Conservation (phyloP, 768 basidiomycete species). For the Tulasnella sp. region DNA sequence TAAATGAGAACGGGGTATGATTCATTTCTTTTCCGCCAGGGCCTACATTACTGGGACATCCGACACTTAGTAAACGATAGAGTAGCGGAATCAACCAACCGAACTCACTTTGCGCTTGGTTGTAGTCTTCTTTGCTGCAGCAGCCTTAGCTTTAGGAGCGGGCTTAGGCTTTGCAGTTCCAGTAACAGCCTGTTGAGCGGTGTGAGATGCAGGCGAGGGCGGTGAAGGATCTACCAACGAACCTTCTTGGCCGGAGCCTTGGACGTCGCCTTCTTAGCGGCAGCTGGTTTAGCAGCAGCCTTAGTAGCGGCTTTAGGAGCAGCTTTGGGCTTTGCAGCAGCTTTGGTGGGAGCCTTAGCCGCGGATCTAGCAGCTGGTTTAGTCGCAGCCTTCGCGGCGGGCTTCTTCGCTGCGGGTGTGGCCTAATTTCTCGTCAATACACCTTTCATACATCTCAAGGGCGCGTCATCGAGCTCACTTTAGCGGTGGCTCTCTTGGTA, state of each 20-base stretch:
- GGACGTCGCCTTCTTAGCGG: constrained; percentile 12
- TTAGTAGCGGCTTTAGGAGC: constrained; percentile 5
- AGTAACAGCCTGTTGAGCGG: neutral
- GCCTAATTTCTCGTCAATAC: neutral
- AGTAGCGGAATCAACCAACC: neutral
- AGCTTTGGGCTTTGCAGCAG: neutral
- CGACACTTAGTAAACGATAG: neutral
- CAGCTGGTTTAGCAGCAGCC: constrained; percentile 9
- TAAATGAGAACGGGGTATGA: neutral
- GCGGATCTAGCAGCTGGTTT: constrained; percentile 6
- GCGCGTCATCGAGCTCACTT: neutral
- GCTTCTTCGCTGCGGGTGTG: constrained; percentile 1
- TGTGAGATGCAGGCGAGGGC: neutral
- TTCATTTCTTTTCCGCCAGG: neutral
- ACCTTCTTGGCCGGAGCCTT: constrained; percentile 16
- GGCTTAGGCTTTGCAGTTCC: constrained; percentile 17
- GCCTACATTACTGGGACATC: neutral
- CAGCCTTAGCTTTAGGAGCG: constrained; percentile 14
- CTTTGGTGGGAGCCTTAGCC: neutral
- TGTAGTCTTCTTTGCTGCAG: constrained; percentile 15
- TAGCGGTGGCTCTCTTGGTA: constrained; percentile 20
- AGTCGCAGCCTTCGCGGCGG: neutral
- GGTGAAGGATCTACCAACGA: neutral
- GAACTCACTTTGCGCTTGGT: constrained; percentile 2
- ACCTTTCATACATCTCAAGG: neutral